A percentile compares a stretch with the other conserved stretches of the same genome.
These are phyloP conservation scores for Cenchrus fungigraminus DNA, from an alignment of 176 grass and related monocot species.

Conservation along the genomic window DNA sequence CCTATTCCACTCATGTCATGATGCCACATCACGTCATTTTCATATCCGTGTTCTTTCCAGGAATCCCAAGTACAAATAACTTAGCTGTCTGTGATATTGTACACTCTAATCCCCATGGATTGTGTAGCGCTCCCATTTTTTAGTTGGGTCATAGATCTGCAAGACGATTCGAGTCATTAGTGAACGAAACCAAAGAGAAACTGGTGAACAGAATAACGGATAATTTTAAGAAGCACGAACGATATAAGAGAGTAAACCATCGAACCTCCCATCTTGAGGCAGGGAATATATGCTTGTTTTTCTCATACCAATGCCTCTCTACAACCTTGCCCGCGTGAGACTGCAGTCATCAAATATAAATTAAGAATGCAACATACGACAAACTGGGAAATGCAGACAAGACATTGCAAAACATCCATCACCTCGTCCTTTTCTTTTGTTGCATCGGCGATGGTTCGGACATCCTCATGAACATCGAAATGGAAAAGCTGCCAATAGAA, in stretches of 20 bases:
- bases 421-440: slow-evolving; percentile 99
- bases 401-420: slow-evolving; percentile 1
- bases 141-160: slow-evolving; percentile 98
- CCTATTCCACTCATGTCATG: background rate
- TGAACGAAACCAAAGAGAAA: background rate
- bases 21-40: background rate
- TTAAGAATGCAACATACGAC: slow-evolving; percentile 20
- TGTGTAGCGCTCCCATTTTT: slow-evolving; percentile 97
- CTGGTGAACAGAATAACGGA: background rate
- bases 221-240: background rate
- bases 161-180: slow-evolving; percentile 32
- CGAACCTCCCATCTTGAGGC: slow-evolving; percentile 99
- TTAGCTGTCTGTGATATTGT: background rate
- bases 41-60: background rate
- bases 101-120: slow-evolving; percentile 83
- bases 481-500: slow-evolving; percentile 83
- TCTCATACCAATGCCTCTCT: slow-evolving; percentile 98
- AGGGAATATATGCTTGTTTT: slow-evolving; percentile 98
- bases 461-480: slow-evolving; percentile 99
- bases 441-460: slow-evolving; percentile 92
- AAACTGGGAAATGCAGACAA: slow-evolving; percentile 20
- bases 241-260: background rate
- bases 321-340: slow-evolving; percentile 97
- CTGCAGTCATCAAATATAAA: slow-evolving; percentile 47
- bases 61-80: slow-evolving; percentile 19